phyloP scores from a whole-genome alignment of 169 alveolate genomes.

The Cryptosporidium parvum region DNA sequence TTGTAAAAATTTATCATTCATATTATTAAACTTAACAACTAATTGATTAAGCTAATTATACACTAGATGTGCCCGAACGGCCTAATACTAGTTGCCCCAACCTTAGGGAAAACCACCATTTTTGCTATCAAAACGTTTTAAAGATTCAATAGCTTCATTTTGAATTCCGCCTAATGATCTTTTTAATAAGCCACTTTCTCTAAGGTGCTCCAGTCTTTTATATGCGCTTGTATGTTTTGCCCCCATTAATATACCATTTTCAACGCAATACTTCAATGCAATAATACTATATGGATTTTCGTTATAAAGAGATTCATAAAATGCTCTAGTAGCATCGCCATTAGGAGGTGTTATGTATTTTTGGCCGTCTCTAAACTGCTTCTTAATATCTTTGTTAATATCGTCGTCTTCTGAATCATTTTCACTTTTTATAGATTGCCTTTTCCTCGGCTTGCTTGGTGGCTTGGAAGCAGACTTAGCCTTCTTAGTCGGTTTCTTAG shows the following conservation, averaged over 20 bases:
- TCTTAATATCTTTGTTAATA: constrained; percentile 80
- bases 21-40: not conserved
- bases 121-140: constrained; percentile 32
- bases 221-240: constrained; percentile 31
- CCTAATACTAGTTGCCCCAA: constrained; percentile 3
- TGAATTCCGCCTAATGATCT: constrained; percentile 46
- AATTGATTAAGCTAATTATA: not conserved
- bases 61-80: constrained; percentile 6
- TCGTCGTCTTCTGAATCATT: constrained; percentile 78
- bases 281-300: constrained; percentile 90
- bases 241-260: constrained; percentile 59
- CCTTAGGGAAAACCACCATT: constrained; percentile 26
- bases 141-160: constrained; percentile 28
- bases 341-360: constrained; percentile 91
- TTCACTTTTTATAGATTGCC: not conserved
- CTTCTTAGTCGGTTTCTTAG: constrained; percentile 41
- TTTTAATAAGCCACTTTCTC: constrained; percentile 35
- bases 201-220: constrained; percentile 32
- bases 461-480: not conserved
- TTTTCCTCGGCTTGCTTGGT: not conserved
- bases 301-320: constrained; percentile 88
- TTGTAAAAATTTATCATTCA: constrained; percentile 2
- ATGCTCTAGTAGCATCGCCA: constrained; percentile 93
- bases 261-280: constrained; percentile 84
- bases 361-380: constrained; percentile 87